These are phyloP conservation scores for Sphagnum fallax DNA, from an alignment of 228 moss, liverwort and hornwort genomes.

Conservation along the genomic window DNA sequence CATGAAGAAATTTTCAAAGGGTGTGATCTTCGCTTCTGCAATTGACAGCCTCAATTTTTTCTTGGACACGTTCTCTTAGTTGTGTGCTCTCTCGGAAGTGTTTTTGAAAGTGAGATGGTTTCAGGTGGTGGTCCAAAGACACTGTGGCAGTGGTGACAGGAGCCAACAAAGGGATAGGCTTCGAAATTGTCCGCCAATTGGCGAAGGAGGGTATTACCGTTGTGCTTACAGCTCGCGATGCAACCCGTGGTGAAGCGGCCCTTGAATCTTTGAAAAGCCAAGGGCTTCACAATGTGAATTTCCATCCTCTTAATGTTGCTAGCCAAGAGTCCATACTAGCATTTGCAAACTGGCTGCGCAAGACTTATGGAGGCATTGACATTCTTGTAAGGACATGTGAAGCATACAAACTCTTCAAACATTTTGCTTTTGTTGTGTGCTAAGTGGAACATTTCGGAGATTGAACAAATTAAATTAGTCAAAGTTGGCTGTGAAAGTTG, in stretches of 20 bases:
- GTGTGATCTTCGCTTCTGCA: no score
- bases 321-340: constrained; percentile 5
- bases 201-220: constrained; percentile 29
- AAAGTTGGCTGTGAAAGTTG: no score
- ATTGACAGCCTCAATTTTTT: no score
- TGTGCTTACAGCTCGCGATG: constrained; percentile 31
- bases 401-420: background rate
- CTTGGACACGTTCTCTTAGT: no score
- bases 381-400: constrained; percentile 14
- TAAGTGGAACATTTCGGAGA: no score
- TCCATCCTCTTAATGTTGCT: constrained; percentile 16
- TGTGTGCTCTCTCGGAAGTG: no score
- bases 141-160: constrained; percentile 41
- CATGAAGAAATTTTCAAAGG: no score
- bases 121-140: constrained; percentile 25
- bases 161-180: constrained; percentile 36
- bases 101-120: background rate
- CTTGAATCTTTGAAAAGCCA: background rate
- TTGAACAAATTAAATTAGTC: no score
- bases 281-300: constrained; percentile 20
- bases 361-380: constrained; percentile 24
- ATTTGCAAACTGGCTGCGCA: constrained; percentile 19
- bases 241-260: constrained; percentile 15
- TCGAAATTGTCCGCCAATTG: constrained; percentile 22
- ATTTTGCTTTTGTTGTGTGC: no score